Conservation (phyloP, 805 yeast genomes). For the Myxozyma mucilagina region DNA sequence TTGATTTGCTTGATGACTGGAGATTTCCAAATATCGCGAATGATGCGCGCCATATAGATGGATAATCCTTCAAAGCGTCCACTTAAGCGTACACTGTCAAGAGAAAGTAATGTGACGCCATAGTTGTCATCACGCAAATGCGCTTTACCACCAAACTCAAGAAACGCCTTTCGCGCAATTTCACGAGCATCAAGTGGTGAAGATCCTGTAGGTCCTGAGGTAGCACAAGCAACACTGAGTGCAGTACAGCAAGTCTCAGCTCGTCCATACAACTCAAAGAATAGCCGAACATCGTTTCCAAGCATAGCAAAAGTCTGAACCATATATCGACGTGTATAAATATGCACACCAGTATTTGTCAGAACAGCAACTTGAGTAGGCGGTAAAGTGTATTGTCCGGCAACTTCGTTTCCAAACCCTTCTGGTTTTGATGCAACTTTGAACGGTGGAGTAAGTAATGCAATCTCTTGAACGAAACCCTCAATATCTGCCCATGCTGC, state of each 20-base stretch:
- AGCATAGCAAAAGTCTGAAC: constrained; percentile 71
- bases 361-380: constrained; percentile 71
- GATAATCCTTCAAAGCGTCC: constrained; percentile 90
- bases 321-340: constrained; percentile 77
- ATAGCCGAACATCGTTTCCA: constrained; percentile 64
- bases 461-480: constrained; percentile 68
- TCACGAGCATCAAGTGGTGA: constrained; percentile 43
- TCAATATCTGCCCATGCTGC: constrained; percentile 69
- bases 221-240: constrained; percentile 69
- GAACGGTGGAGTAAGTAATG: constrained; percentile 67
- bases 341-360: constrained; percentile 74
- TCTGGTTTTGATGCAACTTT: constrained; percentile 71
- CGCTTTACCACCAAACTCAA: constrained; percentile 43
- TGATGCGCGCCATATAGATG: constrained; percentile 70
- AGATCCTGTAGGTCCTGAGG: constrained; percentile 19
- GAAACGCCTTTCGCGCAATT: constrained; percentile 39
- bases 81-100: constrained; percentile 66
- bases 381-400: constrained; percentile 76
- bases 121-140: constrained; percentile 36
- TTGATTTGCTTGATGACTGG: constrained; percentile 55
- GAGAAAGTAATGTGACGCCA: constrained; percentile 21
- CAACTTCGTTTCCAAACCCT: constrained; percentile 83
- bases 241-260: constrained; percentile 91
- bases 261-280: constrained; percentile 76
- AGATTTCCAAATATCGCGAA: constrained; percentile 75